Conservation (phyloP, 2,329 filamentous ascomycete genomes). For the Emydomyces testavorans region DNA sequence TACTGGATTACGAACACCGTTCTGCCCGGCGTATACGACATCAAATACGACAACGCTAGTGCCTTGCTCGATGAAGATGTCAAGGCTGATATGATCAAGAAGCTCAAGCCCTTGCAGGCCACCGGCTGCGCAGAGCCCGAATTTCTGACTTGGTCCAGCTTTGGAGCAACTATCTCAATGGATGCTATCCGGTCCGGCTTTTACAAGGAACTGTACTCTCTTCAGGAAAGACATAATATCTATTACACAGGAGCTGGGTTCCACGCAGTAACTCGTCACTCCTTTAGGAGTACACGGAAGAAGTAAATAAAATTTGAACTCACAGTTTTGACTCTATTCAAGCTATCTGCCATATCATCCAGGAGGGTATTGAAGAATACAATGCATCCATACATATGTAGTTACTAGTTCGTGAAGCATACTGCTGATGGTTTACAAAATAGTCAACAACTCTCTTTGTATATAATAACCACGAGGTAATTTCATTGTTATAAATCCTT, state of each 20-base stretch:
- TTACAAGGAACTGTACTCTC: slow-evolving; percentile 28
- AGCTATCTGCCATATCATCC: too few relatives aligned
- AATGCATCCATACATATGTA: too few relatives aligned
- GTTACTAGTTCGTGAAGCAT: too few relatives aligned
- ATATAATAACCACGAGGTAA: too few relatives aligned
- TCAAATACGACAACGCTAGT: background rate
- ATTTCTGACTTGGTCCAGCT: slow-evolving; percentile 25
- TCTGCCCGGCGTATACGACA: slow-evolving; percentile 9
- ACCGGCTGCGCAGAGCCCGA: slow-evolving; percentile 5
- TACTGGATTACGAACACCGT: slow-evolving; percentile 19
- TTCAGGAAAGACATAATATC: slow-evolving; percentile 34
- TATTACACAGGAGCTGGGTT: slow-evolving; percentile 36
- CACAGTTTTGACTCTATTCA: too few relatives aligned
- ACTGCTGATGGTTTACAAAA: too few relatives aligned
- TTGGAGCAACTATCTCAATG: slow-evolving; percentile 24
- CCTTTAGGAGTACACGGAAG: slow-evolving; percentile 17
- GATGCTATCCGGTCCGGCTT: slow-evolving; percentile 30
- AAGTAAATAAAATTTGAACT: slow-evolving; percentile 4
- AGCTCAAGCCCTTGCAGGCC: slow-evolving; percentile 15
- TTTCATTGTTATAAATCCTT: too few relatives aligned
- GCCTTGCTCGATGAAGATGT: slow-evolving; percentile 19
- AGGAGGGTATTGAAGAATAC: too few relatives aligned
- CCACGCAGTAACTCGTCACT: slow-evolving; percentile 9
- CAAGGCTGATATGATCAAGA: slow-evolving; percentile 21
- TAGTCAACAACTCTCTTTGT: too few relatives aligned